These are phyloP conservation scores for Spongiforma sp. DNA, from an alignment of 1,284 basidiomycete species.

Conservation along the genomic window DNA sequence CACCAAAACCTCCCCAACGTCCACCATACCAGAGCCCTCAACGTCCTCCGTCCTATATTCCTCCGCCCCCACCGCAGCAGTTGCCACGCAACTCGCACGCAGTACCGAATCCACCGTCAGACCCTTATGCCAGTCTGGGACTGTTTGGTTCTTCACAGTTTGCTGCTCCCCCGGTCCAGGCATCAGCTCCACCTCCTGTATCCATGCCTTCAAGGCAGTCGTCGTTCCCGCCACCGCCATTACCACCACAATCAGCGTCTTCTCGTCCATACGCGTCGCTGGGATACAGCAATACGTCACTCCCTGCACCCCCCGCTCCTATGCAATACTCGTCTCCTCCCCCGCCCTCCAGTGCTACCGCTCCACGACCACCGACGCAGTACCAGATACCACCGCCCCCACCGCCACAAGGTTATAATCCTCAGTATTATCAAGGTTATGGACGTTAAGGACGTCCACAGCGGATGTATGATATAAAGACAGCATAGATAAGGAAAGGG, in stretches of 20 bases:
- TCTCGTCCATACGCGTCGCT: constrained; percentile 28
- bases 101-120: constrained; percentile 38
- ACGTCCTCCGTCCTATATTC: constrained; percentile 35
- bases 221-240: constrained; percentile 33
- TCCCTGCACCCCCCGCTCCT: constrained; percentile 39
- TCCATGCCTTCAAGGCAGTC: constrained; percentile 25
- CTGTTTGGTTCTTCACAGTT: constrained; percentile 44
- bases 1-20: constrained; percentile 30
- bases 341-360: constrained; percentile 26
- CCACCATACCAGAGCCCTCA: constrained; percentile 36
- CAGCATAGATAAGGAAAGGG: not conserved
- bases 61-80: constrained; percentile 46
- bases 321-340: constrained; percentile 26
- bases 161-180: constrained; percentile 13
- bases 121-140: constrained; percentile 60
- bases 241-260: constrained; percentile 38
- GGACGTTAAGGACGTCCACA: constrained; percentile 18
- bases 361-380: constrained; percentile 19
- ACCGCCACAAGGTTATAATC: constrained; percentile 31
- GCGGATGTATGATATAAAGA: not conserved
- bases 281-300: constrained; percentile 31
- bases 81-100: constrained; percentile 42
- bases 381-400: constrained; percentile 19
- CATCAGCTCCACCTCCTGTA: constrained; percentile 32
- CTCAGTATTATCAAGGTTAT: constrained; percentile 32